Conservation (phyloP, 495 filamentous ascomycete genomes). For the Penicillium lagena region DNA sequence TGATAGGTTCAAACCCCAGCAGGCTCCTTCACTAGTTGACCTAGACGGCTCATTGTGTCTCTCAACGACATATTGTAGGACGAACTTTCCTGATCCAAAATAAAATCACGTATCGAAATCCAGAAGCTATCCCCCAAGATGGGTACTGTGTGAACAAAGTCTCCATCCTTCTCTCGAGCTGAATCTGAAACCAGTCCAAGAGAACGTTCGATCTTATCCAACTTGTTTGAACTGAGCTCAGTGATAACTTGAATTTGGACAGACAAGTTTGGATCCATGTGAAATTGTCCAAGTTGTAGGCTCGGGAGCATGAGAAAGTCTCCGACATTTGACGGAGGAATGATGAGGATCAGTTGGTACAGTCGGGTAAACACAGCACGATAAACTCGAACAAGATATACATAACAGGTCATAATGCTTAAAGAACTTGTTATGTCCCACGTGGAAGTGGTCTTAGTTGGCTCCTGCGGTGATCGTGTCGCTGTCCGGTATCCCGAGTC, state of each 20-base stretch:
- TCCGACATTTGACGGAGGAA: conserved; percentile 8
- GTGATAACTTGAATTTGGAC: conserved; percentile 8
- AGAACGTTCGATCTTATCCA: conserved; percentile 8
- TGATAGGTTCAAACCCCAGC: conserved; percentile 1
- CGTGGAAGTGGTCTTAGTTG: neutral
- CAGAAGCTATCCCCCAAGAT: neutral
- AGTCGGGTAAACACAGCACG: conserved; percentile 11
- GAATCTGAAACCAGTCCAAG: conserved; percentile 1
- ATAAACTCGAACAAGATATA: conserved; percentile 10
- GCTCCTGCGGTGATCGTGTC: neutral
- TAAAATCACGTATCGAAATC: conserved; percentile 6
- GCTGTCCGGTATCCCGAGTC: conserved; percentile 8
- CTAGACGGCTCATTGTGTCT: conserved; percentile 12
- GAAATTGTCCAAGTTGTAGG: conserved; percentile 5
- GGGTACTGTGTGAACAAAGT: neutral
- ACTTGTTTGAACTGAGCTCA: conserved; percentile 10
- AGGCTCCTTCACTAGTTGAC: conserved; percentile 8
- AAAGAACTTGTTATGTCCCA: conserved; percentile 6
- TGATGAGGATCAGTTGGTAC: conserved; percentile 12
- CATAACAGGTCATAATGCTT: conserved; percentile 10
- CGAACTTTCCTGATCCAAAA: conserved; percentile 8
- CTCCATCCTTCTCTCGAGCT: neutral
- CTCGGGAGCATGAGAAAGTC: conserved; percentile 8
- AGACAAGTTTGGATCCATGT: conserved; percentile 7
- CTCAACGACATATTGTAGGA: conserved; percentile 5